Evolutionary conservation across 352 stramenopile species (phyloP).

Genomic region (Phytophthora ramorum): DNA sequence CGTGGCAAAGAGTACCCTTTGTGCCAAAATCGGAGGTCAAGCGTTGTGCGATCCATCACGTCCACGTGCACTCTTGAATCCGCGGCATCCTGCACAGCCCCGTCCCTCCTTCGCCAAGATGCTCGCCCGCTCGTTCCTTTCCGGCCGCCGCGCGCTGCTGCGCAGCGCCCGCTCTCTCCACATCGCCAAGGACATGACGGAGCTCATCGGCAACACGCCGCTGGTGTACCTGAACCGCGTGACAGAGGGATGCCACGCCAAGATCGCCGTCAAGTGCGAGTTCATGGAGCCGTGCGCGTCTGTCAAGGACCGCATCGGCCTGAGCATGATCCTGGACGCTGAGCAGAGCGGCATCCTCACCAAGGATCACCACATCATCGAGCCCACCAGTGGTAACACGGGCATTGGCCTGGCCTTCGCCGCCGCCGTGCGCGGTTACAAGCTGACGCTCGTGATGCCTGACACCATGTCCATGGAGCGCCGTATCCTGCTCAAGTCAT

Average conservation of each 20-base stretch:
- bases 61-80: constrained; percentile 30
- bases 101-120: constrained; percentile 13
- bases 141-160: constrained; percentile 28
- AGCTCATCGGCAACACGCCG: constrained; percentile 95
- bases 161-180: constrained; percentile 54
- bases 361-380: constrained; percentile 85
- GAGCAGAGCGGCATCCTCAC: constrained; percentile 67
- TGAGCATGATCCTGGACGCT: constrained; percentile 87
- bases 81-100: constrained; percentile 8
- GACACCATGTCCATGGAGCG: constrained; percentile 33
- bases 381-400: constrained; percentile 70
- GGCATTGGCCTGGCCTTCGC: constrained; percentile 22
- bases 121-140: constrained; percentile 32
- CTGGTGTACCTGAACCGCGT: constrained; percentile 93
- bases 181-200: constrained; percentile 95
- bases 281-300: constrained; percentile 91
- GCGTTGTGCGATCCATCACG: constrained; percentile 1
- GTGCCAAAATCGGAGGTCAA: too few relatives aligned
- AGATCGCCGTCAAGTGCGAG: constrained; percentile 91
- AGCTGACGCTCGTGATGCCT: constrained; percentile 27
- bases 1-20: too few relatives aligned
- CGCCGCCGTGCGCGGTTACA: constrained; percentile 24
- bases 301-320: constrained; percentile 88
- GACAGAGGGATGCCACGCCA: constrained; percentile 78
- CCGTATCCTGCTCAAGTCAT: constrained; percentile 23